These are phyloP conservation scores for Rhodotorula toruloides DNA, from an alignment of 768 basidiomycete species.

Conservation along the genomic window DNA sequence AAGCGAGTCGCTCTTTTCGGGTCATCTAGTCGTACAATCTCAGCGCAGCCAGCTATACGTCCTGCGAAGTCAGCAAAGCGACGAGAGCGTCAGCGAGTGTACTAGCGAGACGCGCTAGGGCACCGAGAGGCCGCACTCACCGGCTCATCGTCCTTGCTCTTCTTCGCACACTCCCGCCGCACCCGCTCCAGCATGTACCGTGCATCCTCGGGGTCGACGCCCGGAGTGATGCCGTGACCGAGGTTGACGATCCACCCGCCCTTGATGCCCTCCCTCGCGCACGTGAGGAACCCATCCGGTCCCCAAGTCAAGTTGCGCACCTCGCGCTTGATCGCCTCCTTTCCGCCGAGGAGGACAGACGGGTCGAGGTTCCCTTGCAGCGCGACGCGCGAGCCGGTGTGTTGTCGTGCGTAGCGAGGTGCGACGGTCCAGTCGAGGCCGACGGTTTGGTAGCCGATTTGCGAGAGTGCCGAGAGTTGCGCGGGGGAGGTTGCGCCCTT, in stretches of 20 bases:
- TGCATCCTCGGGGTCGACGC: slow-evolving; percentile 88
- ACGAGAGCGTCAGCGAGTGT: not conserved
- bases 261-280: slow-evolving; percentile 48
- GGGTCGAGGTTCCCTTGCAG: slow-evolving; percentile 96
- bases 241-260: slow-evolving; percentile 94
- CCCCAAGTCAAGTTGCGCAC: slow-evolving; percentile 66
- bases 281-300: slow-evolving; percentile 60
- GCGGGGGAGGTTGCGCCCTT: slow-evolving; percentile 78
- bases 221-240: slow-evolving; percentile 95
- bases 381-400: slow-evolving; percentile 58
- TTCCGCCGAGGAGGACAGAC: slow-evolving; percentile 73
- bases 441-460: slow-evolving; percentile 75
- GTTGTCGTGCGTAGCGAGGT: slow-evolving; percentile 61
- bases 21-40: no score
- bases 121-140: not conserved
- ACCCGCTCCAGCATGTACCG: slow-evolving; percentile 49
- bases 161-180: slow-evolving; percentile 29
- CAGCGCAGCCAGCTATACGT: not conserved
- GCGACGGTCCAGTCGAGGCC: slow-evolving; percentile 89
- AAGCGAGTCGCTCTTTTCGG: no score
- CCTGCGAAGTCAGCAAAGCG: not conserved
- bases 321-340: slow-evolving; percentile 74
- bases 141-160: slow-evolving; percentile 17
- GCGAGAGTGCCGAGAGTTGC: slow-evolving; percentile 56
- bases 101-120: not conserved